Evolutionary conservation across 2,329 filamentous ascomycete genomes (phyloP).

Genomic region (Claviceps sp.): DNA sequence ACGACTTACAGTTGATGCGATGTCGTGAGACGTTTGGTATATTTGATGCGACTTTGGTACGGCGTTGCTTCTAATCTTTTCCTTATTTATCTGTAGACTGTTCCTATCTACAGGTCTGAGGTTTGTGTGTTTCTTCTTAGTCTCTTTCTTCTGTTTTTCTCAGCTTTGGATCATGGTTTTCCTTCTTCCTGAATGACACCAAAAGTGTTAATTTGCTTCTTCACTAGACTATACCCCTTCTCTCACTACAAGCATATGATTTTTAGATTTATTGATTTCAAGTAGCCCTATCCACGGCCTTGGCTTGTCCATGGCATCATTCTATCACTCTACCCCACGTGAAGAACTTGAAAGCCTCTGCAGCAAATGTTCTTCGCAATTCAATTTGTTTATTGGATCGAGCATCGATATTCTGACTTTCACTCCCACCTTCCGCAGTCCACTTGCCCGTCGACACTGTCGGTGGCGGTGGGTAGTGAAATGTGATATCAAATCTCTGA

Average conservation of each 20-base stretch:
- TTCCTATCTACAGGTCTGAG: background rate
- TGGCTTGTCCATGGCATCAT: too few species aligned
- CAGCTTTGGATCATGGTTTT: background rate
- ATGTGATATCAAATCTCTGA: too few species aligned
- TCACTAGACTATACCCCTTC: background rate
- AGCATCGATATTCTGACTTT: too few species aligned
- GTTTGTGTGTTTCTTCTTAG: background rate
- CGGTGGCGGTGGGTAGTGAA: too few species aligned
- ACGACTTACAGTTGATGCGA: background rate
- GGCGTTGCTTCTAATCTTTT: background rate
- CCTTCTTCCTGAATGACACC: background rate
- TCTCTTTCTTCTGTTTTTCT: background rate
- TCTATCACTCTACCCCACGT: too few species aligned
- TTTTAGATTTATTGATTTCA: background rate
- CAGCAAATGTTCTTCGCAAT: too few species aligned
- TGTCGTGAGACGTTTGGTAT: background rate
- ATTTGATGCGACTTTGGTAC: background rate
- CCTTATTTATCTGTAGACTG: background rate
- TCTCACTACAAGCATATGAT: background rate
- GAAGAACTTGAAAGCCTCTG: too few species aligned
- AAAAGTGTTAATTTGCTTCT: background rate
- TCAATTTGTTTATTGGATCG: too few species aligned
- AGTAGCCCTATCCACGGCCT: background rate
- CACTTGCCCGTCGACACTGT: too few species aligned
- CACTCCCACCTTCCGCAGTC: too few species aligned